A percentile compares a stretch with the other conserved stretches of the same genome.
phyloP scores from a whole-genome alignment of 805 yeast genomes.

The Scheffersomyces amazonensis region DNA sequence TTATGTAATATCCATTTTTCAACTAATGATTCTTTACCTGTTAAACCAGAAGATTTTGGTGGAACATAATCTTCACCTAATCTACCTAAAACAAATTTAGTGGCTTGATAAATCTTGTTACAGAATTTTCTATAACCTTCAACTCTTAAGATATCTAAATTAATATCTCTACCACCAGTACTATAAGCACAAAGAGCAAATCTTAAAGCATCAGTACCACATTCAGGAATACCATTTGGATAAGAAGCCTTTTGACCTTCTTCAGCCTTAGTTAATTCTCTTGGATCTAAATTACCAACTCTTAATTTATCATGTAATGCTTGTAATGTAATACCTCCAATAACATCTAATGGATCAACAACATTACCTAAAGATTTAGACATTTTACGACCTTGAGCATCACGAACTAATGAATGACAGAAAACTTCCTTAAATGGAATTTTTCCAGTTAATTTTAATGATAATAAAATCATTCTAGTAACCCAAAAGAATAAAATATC shows the following conservation, averaged over 20 bases:
- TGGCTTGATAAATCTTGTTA: conserved; percentile 98
- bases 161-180: conserved; percentile 98
- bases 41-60: conserved; percentile 56
- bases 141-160: conserved; percentile 91
- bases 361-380: conserved; percentile 97
- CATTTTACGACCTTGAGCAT: conserved; percentile 99
- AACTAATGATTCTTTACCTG: conserved; percentile 85
- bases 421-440: conserved; percentile 95
- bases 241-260: conserved; percentile 85
- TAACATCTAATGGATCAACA: conserved; percentile 93
- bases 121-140: conserved; percentile 99
- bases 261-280: conserved; percentile 82
- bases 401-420: conserved; percentile 98
- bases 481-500: conserved; percentile 99
- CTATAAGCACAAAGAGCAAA: conserved; percentile 98
- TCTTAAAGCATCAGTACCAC: conserved; percentile 98
- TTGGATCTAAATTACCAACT: conserved; percentile 83
- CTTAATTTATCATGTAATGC: conserved; percentile 73
- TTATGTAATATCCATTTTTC: conserved; percentile 96
- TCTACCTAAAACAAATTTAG: conserved; percentile 92
- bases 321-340: conserved; percentile 79
- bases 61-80: conserved; percentile 88
- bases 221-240: conserved; percentile 97
- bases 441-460: conserved; percentile 84
- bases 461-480: conserved; percentile 90